Base-by-base conservation (phyloP, 2,329 filamentous ascomycete species). In the Cladosporium sp. region DNA sequence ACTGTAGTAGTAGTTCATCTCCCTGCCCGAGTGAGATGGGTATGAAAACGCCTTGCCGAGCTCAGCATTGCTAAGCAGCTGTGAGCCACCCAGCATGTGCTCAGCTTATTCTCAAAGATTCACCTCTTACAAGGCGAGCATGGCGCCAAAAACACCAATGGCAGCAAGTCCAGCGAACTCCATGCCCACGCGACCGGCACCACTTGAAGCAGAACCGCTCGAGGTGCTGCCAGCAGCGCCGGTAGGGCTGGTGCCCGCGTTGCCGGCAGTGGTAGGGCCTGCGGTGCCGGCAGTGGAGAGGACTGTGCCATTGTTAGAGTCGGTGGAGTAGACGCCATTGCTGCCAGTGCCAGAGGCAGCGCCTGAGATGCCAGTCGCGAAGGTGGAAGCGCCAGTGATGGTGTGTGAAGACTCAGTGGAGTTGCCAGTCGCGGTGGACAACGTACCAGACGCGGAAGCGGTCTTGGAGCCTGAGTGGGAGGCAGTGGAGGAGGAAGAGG, bases 101-200 rank as follows among this genome's bases (percentile, higher is more conserved):
- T 21, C 8, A 32, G 21, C 25, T 21, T n/a, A 32, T 54, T 32
- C 8, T 54, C 51, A 11, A 23, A 13, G 10, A 32, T 21, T n/a
- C 26, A 21, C 51, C 30, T 32, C 51, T 58, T 68, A 68, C 54
- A 68, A 59, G 36, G 69, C 69, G 11, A 74, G 59, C 71, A 74
- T 70, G 34, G 69, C 69, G 39, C 72, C 72, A 23, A 73, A 68
- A 6, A 70, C 66, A 56, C 71, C 69, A 32, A 74, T 26, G n/a
- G 69, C 70, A 14, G 65, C 61, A 64, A 73, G 58, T 13, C 70
- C 71, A 18, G 71, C 53, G 11, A 70, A 46, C 60, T 74, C 69
- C 69, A 72, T 70, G 13, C 70, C 70, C 51, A 74, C 28, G 65
- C 68, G 53, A 32, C 69, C 66, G 36, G 72, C 72, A 18, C 60